Evolutionary conservation across 768 basidiomycete genomes (phyloP).

Genomic region (Chlorophyllum brunneum): DNA sequence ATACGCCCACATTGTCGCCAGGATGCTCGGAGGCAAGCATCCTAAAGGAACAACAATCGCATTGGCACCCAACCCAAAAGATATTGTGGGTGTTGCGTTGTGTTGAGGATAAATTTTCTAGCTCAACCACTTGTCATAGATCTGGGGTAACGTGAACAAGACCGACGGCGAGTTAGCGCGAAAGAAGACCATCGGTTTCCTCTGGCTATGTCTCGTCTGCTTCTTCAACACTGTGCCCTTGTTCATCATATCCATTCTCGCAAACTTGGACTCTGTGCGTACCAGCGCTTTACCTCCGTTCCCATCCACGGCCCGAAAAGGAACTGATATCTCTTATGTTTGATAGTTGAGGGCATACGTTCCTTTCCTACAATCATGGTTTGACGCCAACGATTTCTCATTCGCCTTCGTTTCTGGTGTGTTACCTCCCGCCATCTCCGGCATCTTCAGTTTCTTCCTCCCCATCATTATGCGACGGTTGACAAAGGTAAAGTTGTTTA

Average conservation of each 20-base stretch:
- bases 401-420: slow-evolving; percentile 92
- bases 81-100: slow-evolving; percentile 54
- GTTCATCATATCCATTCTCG: slow-evolving; percentile 83
- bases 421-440: slow-evolving; percentile 84
- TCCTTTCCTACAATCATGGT: slow-evolving; percentile 73
- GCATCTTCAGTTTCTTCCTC: slow-evolving; percentile 85
- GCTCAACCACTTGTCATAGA: slow-evolving; percentile 34
- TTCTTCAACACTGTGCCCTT: slow-evolving; percentile 95
- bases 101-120: not conserved
- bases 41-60: slow-evolving; percentile 69
- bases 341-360: slow-evolving; percentile 63
- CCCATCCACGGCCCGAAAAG: no score
- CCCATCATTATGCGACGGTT: slow-evolving; percentile 90
- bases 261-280: slow-evolving; percentile 81
- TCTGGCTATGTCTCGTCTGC: slow-evolving; percentile 74
- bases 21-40: slow-evolving; percentile 60
- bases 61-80: slow-evolving; percentile 86
- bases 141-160: slow-evolving; percentile 89
- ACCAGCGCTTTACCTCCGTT: not conserved
- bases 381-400: slow-evolving; percentile 49
- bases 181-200: slow-evolving; percentile 72
- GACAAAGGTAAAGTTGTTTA: slow-evolving; percentile 46
- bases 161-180: slow-evolving; percentile 61
- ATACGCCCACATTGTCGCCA: slow-evolving; percentile 84
- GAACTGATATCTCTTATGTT: not conserved